phyloP scores from a whole-genome alignment of 768 basidiomycete species.

The Podaxis sp. region DNA sequence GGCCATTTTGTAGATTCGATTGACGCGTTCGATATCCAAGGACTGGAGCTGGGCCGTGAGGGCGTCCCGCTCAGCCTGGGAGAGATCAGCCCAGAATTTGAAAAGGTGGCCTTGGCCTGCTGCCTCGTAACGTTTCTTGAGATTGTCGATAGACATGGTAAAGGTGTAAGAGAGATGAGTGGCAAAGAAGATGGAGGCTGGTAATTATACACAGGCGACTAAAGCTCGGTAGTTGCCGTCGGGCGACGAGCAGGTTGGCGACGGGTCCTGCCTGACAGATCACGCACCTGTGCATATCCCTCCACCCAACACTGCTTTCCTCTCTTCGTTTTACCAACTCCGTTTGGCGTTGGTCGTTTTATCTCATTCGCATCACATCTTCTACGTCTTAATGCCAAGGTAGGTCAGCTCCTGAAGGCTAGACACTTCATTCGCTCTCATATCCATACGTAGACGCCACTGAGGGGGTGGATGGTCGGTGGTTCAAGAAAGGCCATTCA shows the following conservation, averaged over 20 bases:
- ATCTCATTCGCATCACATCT: not conserved
- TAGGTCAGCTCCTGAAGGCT: not conserved
- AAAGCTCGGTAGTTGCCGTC: conserved; percentile 15
- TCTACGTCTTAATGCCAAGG: not conserved
- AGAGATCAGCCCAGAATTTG: conserved; percentile 77
- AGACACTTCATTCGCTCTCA: not conserved
- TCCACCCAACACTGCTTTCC: not conserved
- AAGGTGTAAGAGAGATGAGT: conserved; percentile 11
- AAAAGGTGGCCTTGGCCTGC: conserved; percentile 90
- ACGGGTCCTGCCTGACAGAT: not conserved
- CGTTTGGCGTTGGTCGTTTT: not conserved
- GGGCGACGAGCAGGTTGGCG: conserved; percentile 4
- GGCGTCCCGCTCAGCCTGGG: conserved; percentile 53
- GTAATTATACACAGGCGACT: conserved; percentile 9
- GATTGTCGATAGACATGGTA: conserved; percentile 54
- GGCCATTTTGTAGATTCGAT: conserved; percentile 80
- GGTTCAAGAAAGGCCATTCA: not conserved
- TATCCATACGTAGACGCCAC: not conserved
- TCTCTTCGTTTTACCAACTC: not conserved
- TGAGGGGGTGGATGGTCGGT: not conserved
- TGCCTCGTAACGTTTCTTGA: conserved; percentile 61
- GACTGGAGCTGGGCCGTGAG: conserved; percentile 69
- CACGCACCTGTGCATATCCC: not conserved
- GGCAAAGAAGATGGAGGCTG: not conserved
- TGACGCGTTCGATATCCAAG: conserved; percentile 89